Conservation (phyloP, 2,329 filamentous ascomycete species). For the Ceratocystis albifundus region DNA sequence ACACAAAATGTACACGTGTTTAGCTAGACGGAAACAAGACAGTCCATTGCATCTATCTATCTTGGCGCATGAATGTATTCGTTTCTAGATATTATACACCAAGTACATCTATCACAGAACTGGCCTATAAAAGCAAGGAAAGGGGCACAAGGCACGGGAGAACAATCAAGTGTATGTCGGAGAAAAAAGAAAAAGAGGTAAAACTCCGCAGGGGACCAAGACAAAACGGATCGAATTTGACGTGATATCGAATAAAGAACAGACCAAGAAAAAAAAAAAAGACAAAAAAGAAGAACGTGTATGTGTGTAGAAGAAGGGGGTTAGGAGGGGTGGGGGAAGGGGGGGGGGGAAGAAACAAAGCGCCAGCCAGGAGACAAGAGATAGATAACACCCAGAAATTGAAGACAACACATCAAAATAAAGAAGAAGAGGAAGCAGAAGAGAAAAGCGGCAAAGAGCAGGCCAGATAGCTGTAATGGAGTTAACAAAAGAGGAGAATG, state of each 20-base stretch:
- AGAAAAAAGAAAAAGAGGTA: neutral
- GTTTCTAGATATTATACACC: no score
- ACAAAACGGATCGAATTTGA: conserved; percentile 6
- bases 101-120: no score
- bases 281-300: neutral
- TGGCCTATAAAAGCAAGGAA: no score
- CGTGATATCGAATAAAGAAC: conserved; percentile 10
- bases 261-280: neutral
- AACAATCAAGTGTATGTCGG: neutral
- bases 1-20: no score
- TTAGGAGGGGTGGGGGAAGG: no score
- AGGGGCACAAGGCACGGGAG: conserved; percentile 16
- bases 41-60: no score
- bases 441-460: conserved; percentile 1
- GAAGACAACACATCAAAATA: neutral
- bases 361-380: conserved; percentile 4
- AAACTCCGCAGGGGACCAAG: neutral
- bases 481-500: neutral
- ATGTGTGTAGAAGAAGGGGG: neutral
- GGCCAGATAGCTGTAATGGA: neutral
- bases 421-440: neutral
- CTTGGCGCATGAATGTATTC: no score
- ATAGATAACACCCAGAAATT: neutral
- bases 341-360: neutral
- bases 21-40: no score